Evolutionary conservation across 257 asterid species (phyloP).

Genomic region (Ilex aquifolium): DNA sequence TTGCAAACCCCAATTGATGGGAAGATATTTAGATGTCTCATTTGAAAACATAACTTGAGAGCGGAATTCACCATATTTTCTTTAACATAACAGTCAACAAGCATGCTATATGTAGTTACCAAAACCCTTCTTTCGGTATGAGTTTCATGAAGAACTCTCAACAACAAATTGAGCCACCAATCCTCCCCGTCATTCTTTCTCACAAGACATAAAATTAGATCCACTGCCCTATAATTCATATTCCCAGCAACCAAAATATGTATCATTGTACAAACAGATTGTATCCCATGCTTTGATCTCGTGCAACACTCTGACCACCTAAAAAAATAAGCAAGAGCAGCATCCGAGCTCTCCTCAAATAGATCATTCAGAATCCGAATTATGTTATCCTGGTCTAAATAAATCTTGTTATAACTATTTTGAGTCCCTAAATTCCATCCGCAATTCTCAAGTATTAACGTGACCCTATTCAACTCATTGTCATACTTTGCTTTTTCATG

Average conservation of each 20-base stretch:
- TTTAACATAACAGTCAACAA: conserved; percentile 15
- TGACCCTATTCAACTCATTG: conserved; percentile 8
- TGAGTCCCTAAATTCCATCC: conserved; percentile 16
- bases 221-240: conserved; percentile 20
- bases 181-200: conserved; percentile 11
- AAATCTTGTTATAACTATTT: conserved; percentile 1
- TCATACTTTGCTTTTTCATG: not conserved
- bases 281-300: conserved; percentile 6
- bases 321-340: conserved; percentile 19
- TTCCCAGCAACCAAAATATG: conserved; percentile 20
- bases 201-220: conserved; percentile 15
- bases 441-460: conserved; percentile 8
- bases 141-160: conserved; percentile 10
- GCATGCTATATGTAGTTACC: conserved; percentile 17
- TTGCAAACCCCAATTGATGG: conserved; percentile 21
- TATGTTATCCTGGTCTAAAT: conserved; percentile 7
- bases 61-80: conserved; percentile 11
- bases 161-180: conserved; percentile 13
- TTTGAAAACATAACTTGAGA: conserved; percentile 8
- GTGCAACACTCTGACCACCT: conserved; percentile 11
- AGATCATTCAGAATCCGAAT: conserved; percentile 11
- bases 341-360: conserved; percentile 12
- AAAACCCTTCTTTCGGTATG: conserved; percentile 12
- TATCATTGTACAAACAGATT: conserved; percentile 15
- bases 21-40: conserved; percentile 11